Base-by-base conservation (phyloP, 2,329 filamentous ascomycete genomes). In the Colletotrichum sansevieriae region DNA sequence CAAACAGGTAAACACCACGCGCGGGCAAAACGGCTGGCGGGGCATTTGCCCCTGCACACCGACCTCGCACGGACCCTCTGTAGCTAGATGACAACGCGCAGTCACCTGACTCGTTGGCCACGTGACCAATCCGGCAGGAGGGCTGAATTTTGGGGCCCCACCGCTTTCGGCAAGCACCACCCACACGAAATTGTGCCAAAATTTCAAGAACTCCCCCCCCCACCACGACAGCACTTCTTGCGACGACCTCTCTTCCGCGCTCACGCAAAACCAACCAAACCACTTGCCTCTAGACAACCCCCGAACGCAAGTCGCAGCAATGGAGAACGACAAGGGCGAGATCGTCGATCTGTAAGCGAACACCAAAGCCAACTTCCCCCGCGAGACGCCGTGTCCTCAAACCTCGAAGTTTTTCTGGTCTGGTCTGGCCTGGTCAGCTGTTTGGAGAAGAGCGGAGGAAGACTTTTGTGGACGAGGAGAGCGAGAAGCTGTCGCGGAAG, bases 271-370 rank as follows among this genome's bases (percentile, higher is more conserved):
- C 35, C 65, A 73, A 39, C 37, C 73, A 74, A 73, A 74, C 74
- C 73, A 75, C 74, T 74, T 70, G 72, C 71, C 74, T 73, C 74
- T 71, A 73, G 74, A 73, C 74, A 75, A 76, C 74, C 71, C 74
- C 74, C 74, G 72, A 74, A 74, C 75, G 79, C 78, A 72, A 79
- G 74, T 74, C 80, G 84, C 80, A 81, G 95, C 89, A 86, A 99
- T 98, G 96, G 96, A 99, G 91, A 99, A 99, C 94, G 96, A 98
- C 89, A 94, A 94, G 88, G 95, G 95, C 88, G 94, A 98, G 87
- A 95, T 98, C 87, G 96, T 98, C 85, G 95, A 98, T 88, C 94
- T 97, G 94, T 97, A 91, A 85, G 91, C 85, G 75, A 70, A 68
- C 68, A 72, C 74, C 63, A 51, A 41, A 63, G 29, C 29, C 29